Evolutionary conservation across 176 grass and related monocot species (phyloP).

Genomic region (Musa schizocarpa): DNA sequence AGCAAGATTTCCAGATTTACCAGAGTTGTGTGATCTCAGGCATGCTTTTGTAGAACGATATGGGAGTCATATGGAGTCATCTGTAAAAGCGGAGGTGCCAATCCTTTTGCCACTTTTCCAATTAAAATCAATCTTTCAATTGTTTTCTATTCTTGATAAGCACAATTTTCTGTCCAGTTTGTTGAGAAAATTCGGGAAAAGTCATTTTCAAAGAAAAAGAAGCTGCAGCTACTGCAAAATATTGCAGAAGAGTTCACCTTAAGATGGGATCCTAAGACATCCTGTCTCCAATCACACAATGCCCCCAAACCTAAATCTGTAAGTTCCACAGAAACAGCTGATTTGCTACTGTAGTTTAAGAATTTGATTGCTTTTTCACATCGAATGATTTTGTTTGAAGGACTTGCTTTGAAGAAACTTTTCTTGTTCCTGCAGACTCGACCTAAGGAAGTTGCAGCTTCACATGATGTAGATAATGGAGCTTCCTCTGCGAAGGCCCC

Average conservation of each 20-base stretch:
- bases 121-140: not conserved
- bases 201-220: constrained; percentile 77
- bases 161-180: constrained; percentile 47
- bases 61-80: constrained; percentile 48
- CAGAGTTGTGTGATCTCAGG: constrained; percentile 76
- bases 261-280: constrained; percentile 41
- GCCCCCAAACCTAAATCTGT: constrained; percentile 39
- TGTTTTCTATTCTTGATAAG: not conserved
- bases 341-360: not conserved
- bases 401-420: not conserved
- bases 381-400: not conserved
- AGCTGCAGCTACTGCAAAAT: constrained; percentile 56
- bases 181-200: constrained; percentile 67
- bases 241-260: constrained; percentile 69
- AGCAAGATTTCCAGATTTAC: constrained; percentile 86
- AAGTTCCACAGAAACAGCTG: constrained; percentile 18
- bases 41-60: constrained; percentile 68
- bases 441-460: constrained; percentile 5
- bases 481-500: constrained; percentile 6
- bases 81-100: constrained; percentile 72
- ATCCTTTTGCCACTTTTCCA: not conserved
- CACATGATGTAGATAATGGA: constrained; percentile 11
- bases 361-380: constrained; percentile 12
- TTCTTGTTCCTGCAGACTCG: constrained; percentile 16
- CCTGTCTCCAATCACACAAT: constrained; percentile 38